Evolutionary conservation across 1,284 basidiomycete genomes (phyloP).

Genomic region (Tremellales sp.): DNA sequence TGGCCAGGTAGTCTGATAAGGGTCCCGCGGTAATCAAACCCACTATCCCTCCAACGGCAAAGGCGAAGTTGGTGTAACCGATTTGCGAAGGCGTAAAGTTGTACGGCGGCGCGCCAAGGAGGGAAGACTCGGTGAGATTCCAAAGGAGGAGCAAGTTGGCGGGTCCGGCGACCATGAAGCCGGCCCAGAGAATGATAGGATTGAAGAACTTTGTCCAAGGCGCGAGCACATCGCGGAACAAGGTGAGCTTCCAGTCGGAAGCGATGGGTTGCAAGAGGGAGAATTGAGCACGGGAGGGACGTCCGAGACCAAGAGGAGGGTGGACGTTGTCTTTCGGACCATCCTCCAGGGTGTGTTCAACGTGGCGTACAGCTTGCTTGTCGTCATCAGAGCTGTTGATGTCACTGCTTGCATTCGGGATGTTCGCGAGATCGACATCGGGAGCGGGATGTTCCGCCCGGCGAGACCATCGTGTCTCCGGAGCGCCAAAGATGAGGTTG

Average conservation of each 20-base stretch:
- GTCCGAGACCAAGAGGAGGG: constrained; percentile 9
- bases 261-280: constrained; percentile 12
- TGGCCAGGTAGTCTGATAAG: constrained; percentile 11
- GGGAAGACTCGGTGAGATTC: constrained; percentile 8
- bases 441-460: too few relatives aligned
- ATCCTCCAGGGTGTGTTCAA: too few relatives aligned
- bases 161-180: constrained; percentile 3
- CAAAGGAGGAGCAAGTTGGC: constrained; percentile 13
- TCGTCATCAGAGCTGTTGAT: too few relatives aligned
- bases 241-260: constrained; percentile 8
- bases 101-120: constrained; percentile 6
- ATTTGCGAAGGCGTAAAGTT: constrained; percentile 5
- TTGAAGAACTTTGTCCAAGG: constrained; percentile 14
- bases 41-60: constrained; percentile 14
- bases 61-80: constrained; percentile 17
- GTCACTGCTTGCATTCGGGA: too few relatives aligned
- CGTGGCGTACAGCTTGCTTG: too few relatives aligned
- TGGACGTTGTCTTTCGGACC: too few relatives aligned
- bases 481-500: too few relatives aligned
- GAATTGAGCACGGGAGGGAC: too few relatives aligned
- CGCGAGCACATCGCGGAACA: constrained; percentile 10
- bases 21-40: constrained; percentile 14
- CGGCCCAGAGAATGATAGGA: constrained; percentile 17
- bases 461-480: too few relatives aligned
- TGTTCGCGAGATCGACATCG: too few relatives aligned